phyloP scores from a whole-genome alignment of 2,329 filamentous ascomycete genomes.

The Ophiognomonia clavigignenti-juglandacearum region DNA sequence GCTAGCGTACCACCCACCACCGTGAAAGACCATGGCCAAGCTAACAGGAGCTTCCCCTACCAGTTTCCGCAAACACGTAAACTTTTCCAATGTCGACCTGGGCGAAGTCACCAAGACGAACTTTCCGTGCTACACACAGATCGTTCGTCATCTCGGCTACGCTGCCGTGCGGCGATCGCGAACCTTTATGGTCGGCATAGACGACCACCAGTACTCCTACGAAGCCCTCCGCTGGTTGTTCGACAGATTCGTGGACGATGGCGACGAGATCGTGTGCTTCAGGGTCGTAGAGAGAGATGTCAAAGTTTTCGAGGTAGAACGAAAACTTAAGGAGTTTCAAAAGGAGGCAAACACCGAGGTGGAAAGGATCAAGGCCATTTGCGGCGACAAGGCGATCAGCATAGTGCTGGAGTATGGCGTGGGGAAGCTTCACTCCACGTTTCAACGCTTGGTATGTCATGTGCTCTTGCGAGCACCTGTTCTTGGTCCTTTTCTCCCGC shows the following conservation, averaged over 20 bases:
- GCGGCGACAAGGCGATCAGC: slow-evolving; percentile 73
- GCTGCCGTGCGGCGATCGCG: slow-evolving; percentile 74
- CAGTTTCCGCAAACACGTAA: slow-evolving; percentile 56
- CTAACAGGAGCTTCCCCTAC: slow-evolving; percentile 36
- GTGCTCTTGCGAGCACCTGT: neutral
- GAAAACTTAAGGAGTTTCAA: slow-evolving; percentile 51
- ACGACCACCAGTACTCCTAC: slow-evolving; percentile 87
- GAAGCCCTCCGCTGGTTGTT: slow-evolving; percentile 91
- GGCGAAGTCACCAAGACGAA: slow-evolving; percentile 57
- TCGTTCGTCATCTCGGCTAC: slow-evolving; percentile 82
- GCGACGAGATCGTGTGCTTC: slow-evolving; percentile 88
- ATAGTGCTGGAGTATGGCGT: slow-evolving; percentile 82
- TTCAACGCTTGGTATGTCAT: slow-evolving; percentile 73
- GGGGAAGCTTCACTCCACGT: slow-evolving; percentile 84
- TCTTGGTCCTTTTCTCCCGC: neutral
- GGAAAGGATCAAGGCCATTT: slow-evolving; percentile 72
- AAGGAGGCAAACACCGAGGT: slow-evolving; percentile 72
- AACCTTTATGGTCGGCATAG: slow-evolving; percentile 86
- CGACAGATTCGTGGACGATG: slow-evolving; percentile 87
- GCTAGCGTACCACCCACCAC: neutral
- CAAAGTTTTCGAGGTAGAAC: slow-evolving; percentile 58
- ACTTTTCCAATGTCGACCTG: slow-evolving; percentile 54
- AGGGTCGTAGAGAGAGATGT: slow-evolving; percentile 81
- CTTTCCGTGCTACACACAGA: slow-evolving; percentile 70
- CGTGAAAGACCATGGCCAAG: slow-evolving; percentile 31